A percentile compares a stretch with the other conserved stretches of the same genome.
Conservation (phyloP, 257 asterid species). For the Buddleja alternifolia region DNA sequence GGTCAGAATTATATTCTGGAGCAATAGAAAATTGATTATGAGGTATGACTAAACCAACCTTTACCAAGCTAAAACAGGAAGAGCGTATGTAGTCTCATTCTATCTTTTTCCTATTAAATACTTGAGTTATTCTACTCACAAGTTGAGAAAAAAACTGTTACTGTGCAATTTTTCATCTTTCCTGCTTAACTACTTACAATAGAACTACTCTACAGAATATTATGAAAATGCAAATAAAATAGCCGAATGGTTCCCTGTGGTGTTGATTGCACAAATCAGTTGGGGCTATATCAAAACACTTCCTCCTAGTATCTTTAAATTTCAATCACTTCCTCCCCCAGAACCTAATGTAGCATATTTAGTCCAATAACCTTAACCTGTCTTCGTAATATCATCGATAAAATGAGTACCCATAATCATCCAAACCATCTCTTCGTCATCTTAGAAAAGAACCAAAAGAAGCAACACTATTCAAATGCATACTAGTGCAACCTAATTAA, state of each 20-base stretch:
- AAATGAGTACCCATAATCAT: background rate
- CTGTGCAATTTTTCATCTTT: slow-evolving; percentile 6
- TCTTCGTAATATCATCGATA: too few relatives aligned
- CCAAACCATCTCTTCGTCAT: background rate
- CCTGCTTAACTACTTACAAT: background rate
- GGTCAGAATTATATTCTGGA: background rate
- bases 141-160: background rate
- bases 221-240: slow-evolving; percentile 5
- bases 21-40: background rate
- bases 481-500: slow-evolving; percentile 17
- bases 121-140: background rate
- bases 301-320: background rate
- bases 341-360: too few relatives aligned
- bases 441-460: background rate
- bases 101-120: too few relatives aligned
- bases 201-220: slow-evolving; percentile 18
- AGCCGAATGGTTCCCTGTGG: background rate
- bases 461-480: background rate
- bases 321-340: background rate
- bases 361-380: too few relatives aligned
- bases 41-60: slow-evolving; percentile 6
- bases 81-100: too few relatives aligned
- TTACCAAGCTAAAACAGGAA: too few relatives aligned
- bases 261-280: slow-evolving; percentile 19
- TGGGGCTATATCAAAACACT: background rate